Evolutionary conservation across 257 asterid genomes (phyloP).

Genomic region (Solanum clarkiae): DNA sequence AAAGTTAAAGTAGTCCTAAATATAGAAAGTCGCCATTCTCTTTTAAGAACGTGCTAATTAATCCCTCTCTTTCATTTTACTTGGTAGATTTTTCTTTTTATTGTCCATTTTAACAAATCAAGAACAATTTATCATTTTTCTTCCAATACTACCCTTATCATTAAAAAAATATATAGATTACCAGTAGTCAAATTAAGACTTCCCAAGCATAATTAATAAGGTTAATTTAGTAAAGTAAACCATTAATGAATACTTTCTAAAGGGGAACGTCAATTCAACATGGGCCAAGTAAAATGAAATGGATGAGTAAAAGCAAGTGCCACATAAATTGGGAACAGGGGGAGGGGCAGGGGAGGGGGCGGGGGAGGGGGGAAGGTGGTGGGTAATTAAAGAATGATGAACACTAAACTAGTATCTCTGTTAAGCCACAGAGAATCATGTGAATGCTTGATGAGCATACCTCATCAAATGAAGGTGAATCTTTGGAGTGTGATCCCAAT

Average conservation of each 20-base stretch:
- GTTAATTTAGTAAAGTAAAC: not conserved
- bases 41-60: not conserved
- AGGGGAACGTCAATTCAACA: not conserved
- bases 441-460: constrained; percentile 22
- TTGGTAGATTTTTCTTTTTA: not conserved
- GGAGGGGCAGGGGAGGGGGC: not conserved
- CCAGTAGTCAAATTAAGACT: not conserved
- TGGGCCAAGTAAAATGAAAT: not conserved
- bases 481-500: constrained; percentile 39
- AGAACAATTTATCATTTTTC: not conserved
- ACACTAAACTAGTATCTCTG: not conserved
- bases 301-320: not conserved
- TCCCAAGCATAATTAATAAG: not conserved
- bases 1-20: not conserved
- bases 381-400: not conserved
- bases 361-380: not conserved
- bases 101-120: not conserved
- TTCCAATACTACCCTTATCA: not conserved
- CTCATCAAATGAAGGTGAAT: constrained; percentile 71
- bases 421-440: not conserved
- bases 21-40: not conserved
- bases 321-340: not conserved
- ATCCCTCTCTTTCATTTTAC: not conserved
- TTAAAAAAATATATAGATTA: not conserved
- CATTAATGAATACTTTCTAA: not conserved